A percentile compares a stretch with the other conserved stretches of the same genome.
These are phyloP conservation scores for Viola pubescens DNA, from an alignment of 441 rosid genomes.

Conservation along the genomic window DNA sequence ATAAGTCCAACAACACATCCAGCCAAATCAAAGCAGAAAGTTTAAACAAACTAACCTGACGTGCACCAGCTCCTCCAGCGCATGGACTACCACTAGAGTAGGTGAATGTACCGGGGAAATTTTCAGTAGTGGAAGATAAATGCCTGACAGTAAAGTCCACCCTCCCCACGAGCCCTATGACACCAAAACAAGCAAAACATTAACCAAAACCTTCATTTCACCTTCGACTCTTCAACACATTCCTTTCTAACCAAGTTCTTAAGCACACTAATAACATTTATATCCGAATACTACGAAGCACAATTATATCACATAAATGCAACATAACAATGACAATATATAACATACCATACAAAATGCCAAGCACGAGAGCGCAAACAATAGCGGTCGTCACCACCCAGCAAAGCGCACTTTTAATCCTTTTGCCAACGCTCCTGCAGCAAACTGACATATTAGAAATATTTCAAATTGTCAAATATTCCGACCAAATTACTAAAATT, in stretches of 20 bases:
- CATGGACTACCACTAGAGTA: constrained; percentile 62
- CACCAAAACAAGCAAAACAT: constrained; percentile 16
- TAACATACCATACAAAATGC: constrained; percentile 71
- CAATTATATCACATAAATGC: too few relatives aligned
- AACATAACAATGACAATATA: too few relatives aligned
- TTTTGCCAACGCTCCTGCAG: constrained; percentile 70
- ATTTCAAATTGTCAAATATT: too few relatives aligned
- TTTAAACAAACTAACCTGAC: constrained; percentile 40
- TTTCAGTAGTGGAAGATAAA: constrained; percentile 64
- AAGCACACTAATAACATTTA: neutral
- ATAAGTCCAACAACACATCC: neutral
- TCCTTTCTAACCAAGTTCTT: neutral
- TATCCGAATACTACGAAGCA: too few relatives aligned
- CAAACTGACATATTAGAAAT: neutral
- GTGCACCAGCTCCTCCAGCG: constrained; percentile 50
- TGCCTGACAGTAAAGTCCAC: constrained; percentile 96
- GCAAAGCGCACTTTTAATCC: constrained; percentile 73
- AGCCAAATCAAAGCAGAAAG: neutral
- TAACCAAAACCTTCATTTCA: neutral
- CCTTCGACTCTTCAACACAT: neutral
- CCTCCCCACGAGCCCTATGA: constrained; percentile 77
- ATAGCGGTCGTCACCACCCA: constrained; percentile 84
- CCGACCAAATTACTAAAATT: too few relatives aligned
- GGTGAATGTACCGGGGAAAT: constrained; percentile 63
- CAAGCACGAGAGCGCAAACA: constrained; percentile 81